These are phyloP conservation scores for Oehlia diaphana DNA, from an alignment of 192 early-diverging fungal species.

Conservation along the genomic window DNA sequence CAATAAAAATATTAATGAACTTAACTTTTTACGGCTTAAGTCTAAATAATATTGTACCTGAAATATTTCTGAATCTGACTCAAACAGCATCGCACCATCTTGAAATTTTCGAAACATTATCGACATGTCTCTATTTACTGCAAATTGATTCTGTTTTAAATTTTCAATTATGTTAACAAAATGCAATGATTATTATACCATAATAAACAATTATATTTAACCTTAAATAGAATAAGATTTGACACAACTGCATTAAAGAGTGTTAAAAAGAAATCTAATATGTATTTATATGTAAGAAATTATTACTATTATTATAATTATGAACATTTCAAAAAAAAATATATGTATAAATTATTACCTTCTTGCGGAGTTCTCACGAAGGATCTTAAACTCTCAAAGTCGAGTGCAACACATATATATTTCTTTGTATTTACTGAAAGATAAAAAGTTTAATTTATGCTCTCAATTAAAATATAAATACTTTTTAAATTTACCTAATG, in stretches of 20 bases:
- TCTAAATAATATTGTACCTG: background rate
- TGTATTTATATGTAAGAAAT: background rate
- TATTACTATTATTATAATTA: background rate
- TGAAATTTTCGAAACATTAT: conserved; percentile 32
- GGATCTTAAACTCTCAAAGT: conserved; percentile 23
- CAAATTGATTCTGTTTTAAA: conserved; percentile 21
- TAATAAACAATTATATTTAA: background rate
- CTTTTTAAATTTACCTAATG: background rate
- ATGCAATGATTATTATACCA: background rate
- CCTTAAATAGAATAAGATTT: conserved; percentile 6
- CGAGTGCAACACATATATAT: conserved; percentile 24
- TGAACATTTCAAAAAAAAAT: background rate
- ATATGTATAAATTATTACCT: background rate
- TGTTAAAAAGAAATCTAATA: background rate
- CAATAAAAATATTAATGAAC: background rate
- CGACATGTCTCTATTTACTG: conserved; percentile 26
- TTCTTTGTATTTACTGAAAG: conserved; percentile 6
- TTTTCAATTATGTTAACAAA: background rate
- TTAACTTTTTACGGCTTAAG: background rate
- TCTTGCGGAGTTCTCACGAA: conserved; percentile 28
- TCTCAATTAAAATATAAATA: background rate
- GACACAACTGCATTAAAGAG: conserved; percentile 17
- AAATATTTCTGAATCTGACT: conserved; percentile 7
- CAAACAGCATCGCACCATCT: conserved; percentile 4
- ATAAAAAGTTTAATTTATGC: background rate